phyloP scores from a whole-genome alignment of 768 basidiomycete genomes.

The Leccinum arenicola region DNA sequence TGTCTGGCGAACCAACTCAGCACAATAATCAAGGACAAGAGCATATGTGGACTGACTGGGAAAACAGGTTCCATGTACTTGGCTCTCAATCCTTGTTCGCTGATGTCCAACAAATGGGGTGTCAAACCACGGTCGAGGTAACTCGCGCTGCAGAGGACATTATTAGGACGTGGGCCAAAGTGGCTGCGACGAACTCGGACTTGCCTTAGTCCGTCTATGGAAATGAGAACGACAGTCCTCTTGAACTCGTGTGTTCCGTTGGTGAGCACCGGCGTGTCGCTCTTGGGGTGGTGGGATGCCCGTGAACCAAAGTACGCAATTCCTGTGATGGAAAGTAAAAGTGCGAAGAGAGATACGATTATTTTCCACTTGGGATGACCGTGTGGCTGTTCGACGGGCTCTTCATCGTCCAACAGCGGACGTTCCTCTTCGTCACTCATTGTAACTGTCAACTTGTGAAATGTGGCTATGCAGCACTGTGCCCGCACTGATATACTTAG shows the following conservation, averaged over 20 bases:
- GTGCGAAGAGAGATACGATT: conserved; percentile 9
- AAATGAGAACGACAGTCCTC: conserved; percentile 79
- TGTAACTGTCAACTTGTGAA: background rate
- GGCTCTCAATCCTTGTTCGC: conserved; percentile 80
- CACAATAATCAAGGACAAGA: background rate
- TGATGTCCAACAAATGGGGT: conserved; percentile 77
- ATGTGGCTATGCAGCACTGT: conserved; percentile 23
- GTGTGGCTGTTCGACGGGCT: conserved; percentile 4
- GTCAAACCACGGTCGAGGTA: conserved; percentile 86
- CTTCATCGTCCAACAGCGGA: conserved; percentile 20
- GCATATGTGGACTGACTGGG: conserved; percentile 60
- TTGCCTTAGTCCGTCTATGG: conserved; percentile 83
- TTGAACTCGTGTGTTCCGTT: conserved; percentile 86
- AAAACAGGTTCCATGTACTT: conserved; percentile 88
- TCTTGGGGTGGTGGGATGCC: conserved; percentile 1
- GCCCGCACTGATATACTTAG: background rate
- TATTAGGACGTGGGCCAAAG: conserved; percentile 2
- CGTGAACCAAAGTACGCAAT: conserved; percentile 6
- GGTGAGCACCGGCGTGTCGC: conserved; percentile 40
- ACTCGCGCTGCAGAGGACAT: conserved; percentile 55
- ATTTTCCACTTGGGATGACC: conserved; percentile 6
- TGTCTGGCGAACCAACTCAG: conserved; percentile 45
- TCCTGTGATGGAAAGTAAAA: conserved; percentile 17
- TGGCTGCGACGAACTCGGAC: conserved; percentile 4
- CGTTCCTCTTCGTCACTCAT: conserved; percentile 28